Conservation (phyloP, 768 basidiomycete species). For the Royoungia palumana region DNA sequence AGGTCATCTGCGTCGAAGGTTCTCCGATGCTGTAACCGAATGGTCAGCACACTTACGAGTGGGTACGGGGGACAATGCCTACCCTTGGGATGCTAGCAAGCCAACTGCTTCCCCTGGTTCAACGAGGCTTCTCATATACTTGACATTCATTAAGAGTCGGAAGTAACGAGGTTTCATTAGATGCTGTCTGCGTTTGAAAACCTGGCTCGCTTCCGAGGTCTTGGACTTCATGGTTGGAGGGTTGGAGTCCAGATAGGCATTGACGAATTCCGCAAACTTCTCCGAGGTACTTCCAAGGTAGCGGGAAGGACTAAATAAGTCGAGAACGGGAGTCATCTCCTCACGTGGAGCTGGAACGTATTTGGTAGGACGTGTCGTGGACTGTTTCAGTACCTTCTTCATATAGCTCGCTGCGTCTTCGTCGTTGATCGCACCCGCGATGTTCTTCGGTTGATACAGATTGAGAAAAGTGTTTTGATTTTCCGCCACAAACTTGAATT, state of each 20-base stretch:
- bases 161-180: constrained; percentile 58
- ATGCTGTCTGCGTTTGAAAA: constrained; percentile 43
- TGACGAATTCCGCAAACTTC: constrained; percentile 76
- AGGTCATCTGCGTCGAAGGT: constrained; percentile 99
- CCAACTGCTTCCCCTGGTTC: constrained; percentile 99
- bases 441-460: constrained; percentile 58
- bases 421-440: constrained; percentile 59
- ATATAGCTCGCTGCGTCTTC: constrained; percentile 71
- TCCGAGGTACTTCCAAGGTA: constrained; percentile 92
- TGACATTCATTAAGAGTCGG: constrained; percentile 80
- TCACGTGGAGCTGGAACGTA: constrained; percentile 50
- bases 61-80: constrained; percentile 26
- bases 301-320: constrained; percentile 71
- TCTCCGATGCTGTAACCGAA: constrained; percentile 75
- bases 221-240: constrained; percentile 50
- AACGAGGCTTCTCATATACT: constrained; percentile 90
- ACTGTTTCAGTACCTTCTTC: constrained; percentile 86
- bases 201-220: constrained; percentile 36
- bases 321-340: constrained; percentile 67
- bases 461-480: constrained; percentile 80
- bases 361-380: constrained; percentile 42
- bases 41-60: constrained; percentile 1
- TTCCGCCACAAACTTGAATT: constrained; percentile 90
- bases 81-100: constrained; percentile 95
- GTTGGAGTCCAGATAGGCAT: constrained; percentile 75